Evolutionary conservation across 2,329 filamentous ascomycete species (phyloP), one percentile per base, ranked within the genome.

Genomic region (Ophiostoma tasmaniense): DNA sequence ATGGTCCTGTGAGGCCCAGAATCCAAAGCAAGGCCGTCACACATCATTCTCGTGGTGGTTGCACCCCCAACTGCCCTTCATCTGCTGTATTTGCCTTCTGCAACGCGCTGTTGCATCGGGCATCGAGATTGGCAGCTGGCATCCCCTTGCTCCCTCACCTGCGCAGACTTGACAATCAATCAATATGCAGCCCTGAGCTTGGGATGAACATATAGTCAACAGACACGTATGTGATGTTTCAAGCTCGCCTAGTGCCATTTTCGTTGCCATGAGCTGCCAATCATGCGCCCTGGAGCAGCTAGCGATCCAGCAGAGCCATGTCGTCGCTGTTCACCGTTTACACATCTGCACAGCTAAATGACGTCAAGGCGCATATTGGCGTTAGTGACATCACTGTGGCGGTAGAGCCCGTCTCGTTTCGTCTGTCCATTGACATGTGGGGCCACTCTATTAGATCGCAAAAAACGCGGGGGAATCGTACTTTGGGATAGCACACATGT

Each of bases 71-170:
- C 25, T 62, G 30, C 30, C 6, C 30, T 64, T 7, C 33, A 37
- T 37, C 33, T n/a, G 30, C 30, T 37, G 30, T 3, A 22, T 20
- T 64, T n/a, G 61, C 61, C 61, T 64, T 17, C 28, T 33, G 39
- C 61, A 30, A 37, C 33, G 35, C 13, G 61, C 17, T 35, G 20
- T 30, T 64, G 61, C 35, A 39, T 25, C 22, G 30, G 30, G 61
- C 61, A 64, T 64, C 61, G 55, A 64, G 61, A 64, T 37, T 20
- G 33, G n/a, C 42, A 45, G 13, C 50, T 13, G 50, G n/a, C 50
- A 25, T 55, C 50, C 10, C 22, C 50, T 25, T 11, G 5, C 22
- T 25, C n/a, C 50, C n/a, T 22, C n/a, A 55, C n/a, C 22, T 22
- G 50, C 22, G 25, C n/a, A 55, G 50, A 22, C 45, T n/a, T n/a